Conservation (phyloP, 805 yeast species). For the Metschnikowia bowlesiae region DNA sequence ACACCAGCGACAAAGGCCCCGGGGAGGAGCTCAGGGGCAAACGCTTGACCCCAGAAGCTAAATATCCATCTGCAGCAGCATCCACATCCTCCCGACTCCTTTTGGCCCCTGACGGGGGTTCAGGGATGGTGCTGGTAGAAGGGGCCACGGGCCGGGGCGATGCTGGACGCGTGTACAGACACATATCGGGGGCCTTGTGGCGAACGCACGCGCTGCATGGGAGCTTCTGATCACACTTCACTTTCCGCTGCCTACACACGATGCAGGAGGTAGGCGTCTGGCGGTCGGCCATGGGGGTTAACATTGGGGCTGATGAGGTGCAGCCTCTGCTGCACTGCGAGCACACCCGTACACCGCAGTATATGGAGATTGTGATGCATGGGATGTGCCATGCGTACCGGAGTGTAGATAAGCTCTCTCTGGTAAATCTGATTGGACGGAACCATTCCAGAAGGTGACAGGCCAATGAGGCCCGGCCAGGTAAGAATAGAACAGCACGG, state of each 20-base stretch:
- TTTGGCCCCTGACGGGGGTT: not conserved
- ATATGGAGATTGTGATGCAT: too few relatives aligned
- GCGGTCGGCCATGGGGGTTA: not conserved
- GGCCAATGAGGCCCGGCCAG: too few relatives aligned
- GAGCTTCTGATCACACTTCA: slow-evolving; percentile 13
- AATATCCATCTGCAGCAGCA: not conserved
- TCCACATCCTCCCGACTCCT: not conserved
- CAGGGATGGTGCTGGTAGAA: not conserved
- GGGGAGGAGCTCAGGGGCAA: not conserved
- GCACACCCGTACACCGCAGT: too few relatives aligned
- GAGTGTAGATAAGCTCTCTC: too few relatives aligned
- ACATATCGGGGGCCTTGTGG: slow-evolving; percentile 11
- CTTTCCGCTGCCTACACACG: slow-evolving; percentile 14
- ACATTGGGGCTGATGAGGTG: not conserved
- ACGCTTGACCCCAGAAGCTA: not conserved
- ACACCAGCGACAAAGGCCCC: slow-evolving; percentile 1
- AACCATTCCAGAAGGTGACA: too few relatives aligned
- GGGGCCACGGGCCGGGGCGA: too few relatives aligned
- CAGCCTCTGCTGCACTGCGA: not conserved
- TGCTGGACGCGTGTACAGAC: slow-evolving; percentile 8
- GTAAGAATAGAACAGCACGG: too few relatives aligned
- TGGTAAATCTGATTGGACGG: too few relatives aligned
- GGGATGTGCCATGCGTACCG: too few relatives aligned
- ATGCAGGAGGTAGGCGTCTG: slow-evolving; percentile 4
- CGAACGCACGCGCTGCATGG: slow-evolving; percentile 16